Base-by-base conservation (phyloP, 176 grass and related monocot genomes). In the Musa beccarii region DNA sequence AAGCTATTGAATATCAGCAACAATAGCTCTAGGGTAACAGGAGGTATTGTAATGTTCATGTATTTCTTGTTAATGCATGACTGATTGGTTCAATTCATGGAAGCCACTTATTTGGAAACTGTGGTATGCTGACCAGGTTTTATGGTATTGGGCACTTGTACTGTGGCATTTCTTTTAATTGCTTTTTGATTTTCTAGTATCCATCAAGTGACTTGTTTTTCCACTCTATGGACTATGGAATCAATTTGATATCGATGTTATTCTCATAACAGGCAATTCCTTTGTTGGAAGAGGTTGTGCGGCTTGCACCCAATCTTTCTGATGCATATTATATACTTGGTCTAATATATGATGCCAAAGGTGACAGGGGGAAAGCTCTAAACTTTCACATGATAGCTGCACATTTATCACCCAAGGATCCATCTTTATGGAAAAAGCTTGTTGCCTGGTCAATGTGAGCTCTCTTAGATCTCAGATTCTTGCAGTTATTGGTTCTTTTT, bases 321-420 rank as follows among this genome's bases (percentile, higher is more conserved):
- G 85, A 97, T 49, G 85, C 90, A 56, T 93, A 97, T 63, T 81
- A 97, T 79, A 68, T 97, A 34, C 94, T 97, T 53, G 94, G 94
- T 50, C 77, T 84, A 51, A 93, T 97, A 72, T 82, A 91, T 79
- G 83, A 85, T 51, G 88, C 92, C 52, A 84, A 52, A n/a, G 86
- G 84, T 50, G 94, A 97, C 83, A 71, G 83, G 25, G 83, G 77
- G 68, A 97, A 90, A 74, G 86, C 94, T 59, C 65, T 97, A 56
- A 90, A 89, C 78, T 97, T 93, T 62, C 75, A 89, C 72, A 87
- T 93, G 88, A 81, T 97, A 63, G 94, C 94, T 50, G 94, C 94
- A 24, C 86, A 87, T 81, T 85, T 93, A 73, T 83, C 94, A 16
- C 90, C 87, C 7, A 97, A 89, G 84, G 94, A 97, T 72, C 84